Evolutionary conservation across 2,329 filamentous ascomycete species (phyloP).

Genomic region (Botryotinia globosa): DNA sequence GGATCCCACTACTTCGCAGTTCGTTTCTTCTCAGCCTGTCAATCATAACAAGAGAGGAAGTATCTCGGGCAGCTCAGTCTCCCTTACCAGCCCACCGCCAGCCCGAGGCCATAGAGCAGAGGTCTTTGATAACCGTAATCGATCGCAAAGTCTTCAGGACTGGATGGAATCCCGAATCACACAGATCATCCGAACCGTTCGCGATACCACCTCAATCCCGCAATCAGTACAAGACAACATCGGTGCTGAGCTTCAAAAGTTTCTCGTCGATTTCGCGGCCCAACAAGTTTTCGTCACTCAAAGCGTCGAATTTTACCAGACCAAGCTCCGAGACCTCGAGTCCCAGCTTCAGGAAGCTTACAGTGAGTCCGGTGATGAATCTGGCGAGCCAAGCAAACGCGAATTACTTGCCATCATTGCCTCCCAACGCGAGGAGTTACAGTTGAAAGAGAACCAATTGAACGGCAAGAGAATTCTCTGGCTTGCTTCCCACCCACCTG

Average conservation of each 20-base stretch:
- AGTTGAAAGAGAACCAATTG: slow-evolving; percentile 15
- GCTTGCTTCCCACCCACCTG: slow-evolving; percentile 17
- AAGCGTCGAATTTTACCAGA: neutral
- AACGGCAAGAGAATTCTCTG: slow-evolving; percentile 18
- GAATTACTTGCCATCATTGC: slow-evolving; percentile 7
- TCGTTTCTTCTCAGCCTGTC: neutral
- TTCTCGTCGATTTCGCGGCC: slow-evolving; percentile 7
- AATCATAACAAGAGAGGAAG: neutral
- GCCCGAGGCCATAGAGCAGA: neutral
- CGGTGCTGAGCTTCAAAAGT: neutral
- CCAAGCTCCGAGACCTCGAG: slow-evolving; percentile 3
- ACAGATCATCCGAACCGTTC: neutral
- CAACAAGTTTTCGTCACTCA: slow-evolving; percentile 10
- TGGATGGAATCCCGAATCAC: slow-evolving; percentile 10
- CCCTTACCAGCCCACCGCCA: neutral
- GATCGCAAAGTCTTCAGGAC: neutral
- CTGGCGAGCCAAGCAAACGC: neutral
- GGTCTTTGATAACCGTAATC: neutral
- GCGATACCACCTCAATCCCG: neutral
- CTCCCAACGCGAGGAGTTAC: slow-evolving; percentile 12
- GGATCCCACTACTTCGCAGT: slow-evolving; percentile 6
- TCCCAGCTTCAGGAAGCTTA: neutral
- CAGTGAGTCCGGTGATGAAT: neutral
- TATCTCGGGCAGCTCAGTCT: neutral
- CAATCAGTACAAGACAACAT: slow-evolving; percentile 9